Conservation (phyloP, 2,329 filamentous ascomycete genomes). For the Cladosporium sp. region DNA sequence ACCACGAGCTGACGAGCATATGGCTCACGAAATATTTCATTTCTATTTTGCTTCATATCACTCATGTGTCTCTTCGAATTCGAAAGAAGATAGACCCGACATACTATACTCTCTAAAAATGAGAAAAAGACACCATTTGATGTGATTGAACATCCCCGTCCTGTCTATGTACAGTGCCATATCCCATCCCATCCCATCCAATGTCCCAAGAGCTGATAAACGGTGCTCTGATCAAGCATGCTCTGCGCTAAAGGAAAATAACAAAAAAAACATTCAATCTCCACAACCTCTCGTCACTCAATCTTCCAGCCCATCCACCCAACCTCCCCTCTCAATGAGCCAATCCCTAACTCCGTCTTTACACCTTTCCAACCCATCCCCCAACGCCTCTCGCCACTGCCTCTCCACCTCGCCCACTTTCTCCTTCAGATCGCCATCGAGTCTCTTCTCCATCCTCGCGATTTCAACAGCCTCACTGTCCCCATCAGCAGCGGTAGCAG, state of each 20-base stretch:
- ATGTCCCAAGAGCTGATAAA: too few relatives aligned
- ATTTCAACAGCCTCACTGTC: conserved; percentile 21
- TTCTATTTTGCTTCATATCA: background rate
- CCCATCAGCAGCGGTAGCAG: conserved; percentile 23
- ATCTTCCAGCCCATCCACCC: conserved; percentile 64
- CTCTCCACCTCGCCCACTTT: conserved; percentile 87
- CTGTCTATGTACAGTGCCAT: background rate
- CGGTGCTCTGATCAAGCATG: background rate
- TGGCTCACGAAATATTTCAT: background rate
- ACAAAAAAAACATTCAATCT: too few relatives aligned
- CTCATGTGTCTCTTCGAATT: background rate
- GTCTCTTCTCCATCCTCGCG: conserved; percentile 52
- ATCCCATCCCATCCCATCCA: too few relatives aligned
- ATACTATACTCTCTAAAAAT: background rate
- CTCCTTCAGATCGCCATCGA: conserved; percentile 87
- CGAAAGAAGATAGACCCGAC: conserved; percentile 10
- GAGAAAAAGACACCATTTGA: too few relatives aligned
- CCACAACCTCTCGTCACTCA: conserved; percentile 21
- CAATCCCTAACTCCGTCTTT: conserved; percentile 71
- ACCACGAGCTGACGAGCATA: conserved; percentile 8
- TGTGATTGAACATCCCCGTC: too few relatives aligned
- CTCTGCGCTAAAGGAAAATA: background rate
- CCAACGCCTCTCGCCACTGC: conserved; percentile 86
- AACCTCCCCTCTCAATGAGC: conserved; percentile 74
- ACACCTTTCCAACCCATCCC: conserved; percentile 66